Conservation (phyloP, 495 filamentous ascomycete species). For the Penicillium bovifimosum region DNA sequence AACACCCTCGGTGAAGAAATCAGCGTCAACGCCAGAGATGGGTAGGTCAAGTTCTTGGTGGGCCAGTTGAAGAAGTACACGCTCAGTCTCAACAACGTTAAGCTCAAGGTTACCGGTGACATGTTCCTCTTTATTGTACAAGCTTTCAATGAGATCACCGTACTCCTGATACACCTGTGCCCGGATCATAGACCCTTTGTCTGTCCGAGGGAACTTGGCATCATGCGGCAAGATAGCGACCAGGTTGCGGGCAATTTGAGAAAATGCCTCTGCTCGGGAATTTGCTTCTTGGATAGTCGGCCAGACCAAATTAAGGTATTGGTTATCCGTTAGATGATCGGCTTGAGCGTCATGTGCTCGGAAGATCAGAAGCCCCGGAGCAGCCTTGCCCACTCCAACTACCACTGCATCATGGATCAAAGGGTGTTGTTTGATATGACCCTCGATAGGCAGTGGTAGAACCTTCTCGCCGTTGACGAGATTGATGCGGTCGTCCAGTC, state of each 20-base stretch:
- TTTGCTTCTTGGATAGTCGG: slow-evolving; percentile 47
- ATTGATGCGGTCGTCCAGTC: slow-evolving; percentile 59
- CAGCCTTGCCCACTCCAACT: slow-evolving; percentile 46
- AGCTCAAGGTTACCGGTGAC: slow-evolving; percentile 30
- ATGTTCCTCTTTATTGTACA: slow-evolving; percentile 39
- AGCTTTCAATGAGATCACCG: slow-evolving; percentile 40
- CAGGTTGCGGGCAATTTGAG: slow-evolving; percentile 51
- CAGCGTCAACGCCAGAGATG: slow-evolving; percentile 33
- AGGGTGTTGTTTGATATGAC: slow-evolving; percentile 44
- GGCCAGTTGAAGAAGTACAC: slow-evolving; percentile 39
- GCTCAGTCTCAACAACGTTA: slow-evolving; percentile 32
- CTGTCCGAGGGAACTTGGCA: slow-evolving; percentile 44
- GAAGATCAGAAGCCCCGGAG: slow-evolving; percentile 52
- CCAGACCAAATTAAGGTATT: slow-evolving; percentile 44
- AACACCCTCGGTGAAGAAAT: slow-evolving; percentile 53
- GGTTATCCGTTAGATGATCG: slow-evolving; percentile 27
- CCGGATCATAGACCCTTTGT: slow-evolving; percentile 54
- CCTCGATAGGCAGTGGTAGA: slow-evolving; percentile 58
- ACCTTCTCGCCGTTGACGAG: slow-evolving; percentile 67
- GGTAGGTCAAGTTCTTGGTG: slow-evolving; percentile 35
- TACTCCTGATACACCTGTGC: slow-evolving; percentile 47
- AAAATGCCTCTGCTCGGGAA: slow-evolving; percentile 45
- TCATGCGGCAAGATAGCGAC: slow-evolving; percentile 39
- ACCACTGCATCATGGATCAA: slow-evolving; percentile 54
- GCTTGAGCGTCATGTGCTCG: slow-evolving; percentile 28